Percentiles rank a stretch among this genome's conserved stretches.
These are phyloP conservation scores for Trichophyton rubrum DNA, from an alignment of 2,329 filamentous ascomycete species.

Conservation along the genomic window DNA sequence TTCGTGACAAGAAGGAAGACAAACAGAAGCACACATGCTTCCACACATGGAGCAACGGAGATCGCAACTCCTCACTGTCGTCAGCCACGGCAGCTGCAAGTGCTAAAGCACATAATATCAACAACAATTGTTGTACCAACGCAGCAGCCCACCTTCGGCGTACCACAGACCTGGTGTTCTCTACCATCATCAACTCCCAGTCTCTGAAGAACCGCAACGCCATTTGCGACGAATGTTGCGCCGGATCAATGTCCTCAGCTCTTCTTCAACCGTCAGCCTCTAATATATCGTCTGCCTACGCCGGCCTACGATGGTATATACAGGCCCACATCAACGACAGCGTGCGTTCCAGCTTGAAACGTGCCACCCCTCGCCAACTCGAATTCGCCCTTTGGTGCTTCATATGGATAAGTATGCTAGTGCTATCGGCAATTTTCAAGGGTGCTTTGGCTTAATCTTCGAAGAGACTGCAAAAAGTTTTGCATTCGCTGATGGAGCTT, in stretches of 20 bases:
- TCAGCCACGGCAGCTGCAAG: neutral
- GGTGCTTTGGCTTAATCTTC: neutral
- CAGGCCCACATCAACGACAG: neutral
- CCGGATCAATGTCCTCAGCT: neutral
- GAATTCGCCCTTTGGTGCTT: slow-evolving; percentile 3
- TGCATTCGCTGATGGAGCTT: neutral
- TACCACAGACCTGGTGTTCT: neutral
- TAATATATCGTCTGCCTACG: neutral
- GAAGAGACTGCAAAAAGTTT: neutral
- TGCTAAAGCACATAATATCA: no score
- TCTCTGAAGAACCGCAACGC: neutral
- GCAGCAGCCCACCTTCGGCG: neutral
- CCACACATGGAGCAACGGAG: neutral
- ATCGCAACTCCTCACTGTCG: neutral
- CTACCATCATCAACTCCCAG: neutral
- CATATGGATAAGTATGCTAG: neutral
- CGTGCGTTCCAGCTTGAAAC: neutral
- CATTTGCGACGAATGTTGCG: neutral
- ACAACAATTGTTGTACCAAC: neutral
- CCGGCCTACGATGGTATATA: neutral
- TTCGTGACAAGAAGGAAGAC: neutral
- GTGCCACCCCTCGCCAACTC: neutral
- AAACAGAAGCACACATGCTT: neutral
- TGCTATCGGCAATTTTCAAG: neutral
- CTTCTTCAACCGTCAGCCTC: neutral